A percentile compares a stretch with the other conserved stretches of the same genome.
Conservation (phyloP, 768 basidiomycete genomes). For the Lactarius psammicola region DNA sequence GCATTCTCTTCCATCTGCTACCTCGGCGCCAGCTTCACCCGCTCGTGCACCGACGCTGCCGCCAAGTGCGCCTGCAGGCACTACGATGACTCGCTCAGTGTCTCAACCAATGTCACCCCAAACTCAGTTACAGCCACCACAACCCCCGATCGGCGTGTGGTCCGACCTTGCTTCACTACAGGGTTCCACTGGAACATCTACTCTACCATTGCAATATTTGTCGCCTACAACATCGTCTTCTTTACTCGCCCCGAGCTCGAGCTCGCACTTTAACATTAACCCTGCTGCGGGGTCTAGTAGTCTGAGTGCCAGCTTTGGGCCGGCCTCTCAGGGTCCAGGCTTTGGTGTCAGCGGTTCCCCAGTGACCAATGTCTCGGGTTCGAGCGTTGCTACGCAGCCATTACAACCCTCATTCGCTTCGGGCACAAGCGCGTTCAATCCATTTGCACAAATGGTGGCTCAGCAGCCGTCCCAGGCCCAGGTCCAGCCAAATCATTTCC, state of each 20-base stretch:
- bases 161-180: constrained; percentile 33
- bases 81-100: constrained; percentile 33
- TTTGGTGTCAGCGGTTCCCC: constrained; percentile 12
- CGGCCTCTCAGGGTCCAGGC: constrained; percentile 26
- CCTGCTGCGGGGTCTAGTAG: constrained; percentile 30
- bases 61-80: background rate
- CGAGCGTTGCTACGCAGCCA: constrained; percentile 6
- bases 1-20: constrained; percentile 19
- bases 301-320: constrained; percentile 27
- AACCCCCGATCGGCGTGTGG: constrained; percentile 28
- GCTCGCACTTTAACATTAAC: constrained; percentile 13
- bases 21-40: constrained; percentile 12
- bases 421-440: constrained; percentile 12
- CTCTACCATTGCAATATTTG: constrained; percentile 32
- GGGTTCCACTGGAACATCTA: constrained; percentile 27
- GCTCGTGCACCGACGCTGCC: background rate
- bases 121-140: constrained; percentile 16
- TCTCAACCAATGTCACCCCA: constrained; percentile 39
- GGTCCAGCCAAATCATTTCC: constrained; percentile 26
- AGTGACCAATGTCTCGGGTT: constrained; percentile 29
- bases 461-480: constrained; percentile 31
- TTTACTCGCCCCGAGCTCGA: constrained; percentile 14
- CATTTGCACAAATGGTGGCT: constrained; percentile 24
- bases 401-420: constrained; percentile 10
- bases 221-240: constrained; percentile 27